Evolutionary conservation across 2,329 filamentous ascomycete genomes (phyloP), one percentile per base, ranked within the genome.

Genomic region (Stagonosporopsis tanaceti): DNA sequence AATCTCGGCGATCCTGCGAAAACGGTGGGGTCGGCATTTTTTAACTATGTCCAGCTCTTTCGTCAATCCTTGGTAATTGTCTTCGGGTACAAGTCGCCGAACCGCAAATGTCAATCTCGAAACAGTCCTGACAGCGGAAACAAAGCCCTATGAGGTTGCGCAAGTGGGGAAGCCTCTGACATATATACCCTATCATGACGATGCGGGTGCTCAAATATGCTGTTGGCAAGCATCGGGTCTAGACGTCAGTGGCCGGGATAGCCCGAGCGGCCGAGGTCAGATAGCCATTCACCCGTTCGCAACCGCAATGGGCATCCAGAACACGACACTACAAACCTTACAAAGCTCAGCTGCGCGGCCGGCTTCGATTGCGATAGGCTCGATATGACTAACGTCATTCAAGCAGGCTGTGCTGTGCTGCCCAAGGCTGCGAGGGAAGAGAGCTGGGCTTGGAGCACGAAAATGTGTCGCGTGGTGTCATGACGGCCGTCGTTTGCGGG

Each of bases 11-110:
- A 47, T 72, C 57, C 59, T 74, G 72, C 6, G 71, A 73, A 50
- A 76, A 76, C 1, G 73, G 73, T 41, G 73, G 73, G 17, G 73
- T 76, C 38, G 73, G 72, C 73, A 75, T 75, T 2, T 6, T 27
- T 50, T 50, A 59, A 50, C 28, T 27, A 22, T 14, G 37, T 47
- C 22, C 25, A 50, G 37, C 40, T 59, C 25, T 48, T 45, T 53
- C 39, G 20, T 57, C 40, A 28, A 22, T 37, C 50, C 48, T 41
- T 41, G 51, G 54, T 37, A 53, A 57, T 48, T n/a, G 28, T 12
- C 14, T 42, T 53, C 54, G 48, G 54, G 37, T 48, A 47, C 48
- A 48, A 48, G 20, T 53, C 45, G 54, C 54, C 48, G 48, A 48
- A 53, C 25, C 54, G 8, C 32, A 27, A 45, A 39, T 25, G 27